Conservation (phyloP, 352 stramenopile genomes). For the Phytophthora lateralis region DNA sequence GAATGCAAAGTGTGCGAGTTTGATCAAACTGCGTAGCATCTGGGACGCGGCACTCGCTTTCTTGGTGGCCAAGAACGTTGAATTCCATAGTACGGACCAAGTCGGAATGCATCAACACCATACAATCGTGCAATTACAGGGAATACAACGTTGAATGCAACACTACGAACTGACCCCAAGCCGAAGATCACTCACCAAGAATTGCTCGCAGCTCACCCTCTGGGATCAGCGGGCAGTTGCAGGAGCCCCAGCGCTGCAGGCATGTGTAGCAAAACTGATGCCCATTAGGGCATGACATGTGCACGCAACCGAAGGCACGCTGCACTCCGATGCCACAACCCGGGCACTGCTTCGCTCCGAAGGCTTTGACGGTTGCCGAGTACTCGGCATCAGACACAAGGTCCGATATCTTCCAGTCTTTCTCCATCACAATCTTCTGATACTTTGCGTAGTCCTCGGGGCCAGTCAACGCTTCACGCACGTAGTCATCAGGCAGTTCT, state of each 20-base stretch:
- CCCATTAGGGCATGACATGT: conserved; percentile 76
- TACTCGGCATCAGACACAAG: conserved; percentile 74
- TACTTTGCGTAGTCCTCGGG: conserved; percentile 52
- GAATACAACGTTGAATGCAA: conserved; percentile 4
- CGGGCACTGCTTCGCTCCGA: conserved; percentile 75
- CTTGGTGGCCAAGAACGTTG: neutral
- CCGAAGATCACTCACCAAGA: conserved; percentile 47
- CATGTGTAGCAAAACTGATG: conserved; percentile 85
- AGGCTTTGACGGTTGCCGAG: conserved; percentile 36
- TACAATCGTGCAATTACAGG: conserved; percentile 5
- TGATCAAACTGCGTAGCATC: neutral
- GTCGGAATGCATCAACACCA: conserved; percentile 12
- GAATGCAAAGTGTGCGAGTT: conserved; percentile 9
- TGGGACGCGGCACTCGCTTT: conserved; percentile 17
- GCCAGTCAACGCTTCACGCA: conserved; percentile 41
- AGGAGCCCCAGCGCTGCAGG: conserved; percentile 54
- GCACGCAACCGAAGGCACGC: conserved; percentile 74
- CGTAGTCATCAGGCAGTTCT: conserved; percentile 68
- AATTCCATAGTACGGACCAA: neutral
- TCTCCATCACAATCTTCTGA: conserved; percentile 48
- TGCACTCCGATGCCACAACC: conserved; percentile 77
- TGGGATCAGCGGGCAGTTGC: conserved; percentile 63
- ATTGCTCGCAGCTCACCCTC: conserved; percentile 55
- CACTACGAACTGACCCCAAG: neutral
- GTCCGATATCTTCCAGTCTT: conserved; percentile 61